phyloP scores from a whole-genome alignment of 2,329 filamentous ascomycete genomes.

The Myotisia sp. region DNA sequence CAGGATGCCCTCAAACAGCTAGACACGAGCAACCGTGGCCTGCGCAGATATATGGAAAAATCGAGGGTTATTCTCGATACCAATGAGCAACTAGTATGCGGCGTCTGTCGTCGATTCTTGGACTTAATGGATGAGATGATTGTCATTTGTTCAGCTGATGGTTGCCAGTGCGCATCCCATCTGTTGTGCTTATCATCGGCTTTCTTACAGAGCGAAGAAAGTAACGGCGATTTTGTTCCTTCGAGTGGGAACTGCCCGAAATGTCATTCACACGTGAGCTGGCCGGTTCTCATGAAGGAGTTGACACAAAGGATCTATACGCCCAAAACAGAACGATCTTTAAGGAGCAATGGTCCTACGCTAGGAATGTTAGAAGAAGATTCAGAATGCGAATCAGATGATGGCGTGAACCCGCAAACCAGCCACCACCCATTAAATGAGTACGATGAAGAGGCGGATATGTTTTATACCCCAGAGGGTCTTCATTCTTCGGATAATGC shows the following conservation, averaged over 20 bases:
- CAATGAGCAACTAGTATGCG: constrained; percentile 29
- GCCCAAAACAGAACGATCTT: constrained; percentile 29
- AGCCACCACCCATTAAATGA: not conserved
- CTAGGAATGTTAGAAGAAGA: constrained; percentile 35
- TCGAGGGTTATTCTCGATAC: constrained; percentile 30
- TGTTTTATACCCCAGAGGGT: no score
- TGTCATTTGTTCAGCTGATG: constrained; percentile 37
- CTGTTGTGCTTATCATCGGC: constrained; percentile 40
- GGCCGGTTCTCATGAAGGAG: constrained; percentile 71
- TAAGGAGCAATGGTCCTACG: constrained; percentile 44
- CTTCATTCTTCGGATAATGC: no score
- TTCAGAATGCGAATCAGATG: not conserved
- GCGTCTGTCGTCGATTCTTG: constrained; percentile 34
- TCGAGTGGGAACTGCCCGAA: constrained; percentile 54
- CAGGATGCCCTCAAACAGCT: constrained; percentile 27
- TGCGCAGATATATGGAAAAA: constrained; percentile 40
- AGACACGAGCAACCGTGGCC: constrained; percentile 38
- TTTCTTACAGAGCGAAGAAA: constrained; percentile 34
- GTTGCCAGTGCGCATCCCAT: constrained; percentile 40
- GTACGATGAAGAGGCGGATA: no score
- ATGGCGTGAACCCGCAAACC: not conserved
- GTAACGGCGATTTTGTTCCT: constrained; percentile 44
- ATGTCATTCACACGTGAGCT: constrained; percentile 50
- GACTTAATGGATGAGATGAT: constrained; percentile 27
- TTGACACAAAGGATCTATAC: constrained; percentile 60